Evolutionary conservation across 768 basidiomycete species (phyloP).

Genomic region (Lactarius evosmus): DNA sequence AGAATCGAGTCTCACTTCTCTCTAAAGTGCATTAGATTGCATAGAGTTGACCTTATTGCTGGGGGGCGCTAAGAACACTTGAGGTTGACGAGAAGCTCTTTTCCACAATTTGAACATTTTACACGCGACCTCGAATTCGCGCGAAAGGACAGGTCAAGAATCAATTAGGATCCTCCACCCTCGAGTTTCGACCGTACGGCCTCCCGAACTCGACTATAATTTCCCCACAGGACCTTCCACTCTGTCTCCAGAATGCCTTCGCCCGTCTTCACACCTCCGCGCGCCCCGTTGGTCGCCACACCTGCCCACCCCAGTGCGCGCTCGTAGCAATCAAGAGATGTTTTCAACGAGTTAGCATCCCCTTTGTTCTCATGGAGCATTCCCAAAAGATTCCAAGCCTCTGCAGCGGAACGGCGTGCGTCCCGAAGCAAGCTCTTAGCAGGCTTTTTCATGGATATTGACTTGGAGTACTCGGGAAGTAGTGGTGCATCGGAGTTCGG

Average conservation of each 20-base stretch:
- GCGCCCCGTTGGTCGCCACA: conserved; percentile 37
- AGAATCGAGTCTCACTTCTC: not conserved
- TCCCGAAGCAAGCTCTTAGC: conserved; percentile 62
- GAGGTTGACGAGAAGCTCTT: not conserved
- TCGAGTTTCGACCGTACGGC: conserved; percentile 2
- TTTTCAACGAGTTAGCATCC: conserved; percentile 34
- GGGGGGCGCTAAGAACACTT: not conserved
- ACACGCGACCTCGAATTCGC: not conserved
- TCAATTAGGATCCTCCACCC: not conserved
- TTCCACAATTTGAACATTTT: not conserved
- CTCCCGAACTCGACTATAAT: conserved; percentile 47
- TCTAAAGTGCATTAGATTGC: not conserved
- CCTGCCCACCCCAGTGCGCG: conserved; percentile 71
- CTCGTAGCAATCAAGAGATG: conserved; percentile 62
- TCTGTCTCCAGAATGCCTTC: conserved; percentile 57
- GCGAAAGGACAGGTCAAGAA: not conserved
- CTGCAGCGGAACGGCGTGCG: conserved; percentile 64
- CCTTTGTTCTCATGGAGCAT: conserved; percentile 50
- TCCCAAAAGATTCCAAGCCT: conserved; percentile 74
- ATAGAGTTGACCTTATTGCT: not conserved
- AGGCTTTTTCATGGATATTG: conserved; percentile 49
- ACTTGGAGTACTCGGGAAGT: conserved; percentile 44
- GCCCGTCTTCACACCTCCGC: conserved; percentile 42
- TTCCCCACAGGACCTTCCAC: conserved; percentile 58
- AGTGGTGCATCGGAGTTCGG: conserved; percentile 43